These are phyloP conservation scores for Cyclostephanos tholiformis DNA, from an alignment of 108 stramenopile genomes.

Conservation along the genomic window DNA sequence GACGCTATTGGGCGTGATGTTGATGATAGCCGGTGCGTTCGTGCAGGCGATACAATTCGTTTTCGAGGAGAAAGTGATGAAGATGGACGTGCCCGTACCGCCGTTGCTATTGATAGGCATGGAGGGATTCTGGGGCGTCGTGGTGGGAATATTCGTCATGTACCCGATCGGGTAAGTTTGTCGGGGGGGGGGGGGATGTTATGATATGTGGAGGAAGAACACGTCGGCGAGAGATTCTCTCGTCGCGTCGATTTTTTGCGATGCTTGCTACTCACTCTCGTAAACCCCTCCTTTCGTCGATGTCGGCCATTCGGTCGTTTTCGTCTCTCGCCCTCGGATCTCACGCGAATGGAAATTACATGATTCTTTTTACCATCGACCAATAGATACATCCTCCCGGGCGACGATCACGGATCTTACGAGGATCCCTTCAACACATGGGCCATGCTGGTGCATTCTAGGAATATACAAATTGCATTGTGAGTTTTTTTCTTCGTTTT, in stretches of 20 bases:
- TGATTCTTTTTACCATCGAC: not conserved
- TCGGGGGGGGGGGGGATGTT: not conserved
- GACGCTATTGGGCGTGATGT: conserved; percentile 76
- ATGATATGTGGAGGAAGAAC: too few species aligned
- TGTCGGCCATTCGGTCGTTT: too few species aligned
- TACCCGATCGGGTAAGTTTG: conserved; percentile 70
- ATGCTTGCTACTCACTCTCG: too few species aligned
- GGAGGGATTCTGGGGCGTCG: conserved; percentile 91
- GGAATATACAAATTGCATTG: conserved; percentile 65
- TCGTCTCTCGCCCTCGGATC: too few species aligned
- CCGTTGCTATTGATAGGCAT: conserved; percentile 89
- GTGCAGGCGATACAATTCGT: conserved; percentile 91
- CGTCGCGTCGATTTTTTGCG: too few species aligned
- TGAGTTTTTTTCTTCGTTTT: not conserved
- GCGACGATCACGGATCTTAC: conserved; percentile 88
- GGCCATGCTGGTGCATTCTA: conserved; percentile 70
- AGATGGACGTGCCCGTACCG: conserved; percentile 80
- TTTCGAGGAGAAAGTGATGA: conserved; percentile 93
- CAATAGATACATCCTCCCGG: conserved; percentile 60
- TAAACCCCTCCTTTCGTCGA: too few species aligned
- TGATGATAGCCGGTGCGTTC: conserved; percentile 87
- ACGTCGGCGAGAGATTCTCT: too few species aligned
- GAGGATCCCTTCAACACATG: conserved; percentile 87
- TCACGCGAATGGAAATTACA: not conserved
- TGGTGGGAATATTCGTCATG: conserved; percentile 74